Conservation (phyloP, 2,329 filamentous ascomycete genomes). For the Thielaviopsis musarum region DNA sequence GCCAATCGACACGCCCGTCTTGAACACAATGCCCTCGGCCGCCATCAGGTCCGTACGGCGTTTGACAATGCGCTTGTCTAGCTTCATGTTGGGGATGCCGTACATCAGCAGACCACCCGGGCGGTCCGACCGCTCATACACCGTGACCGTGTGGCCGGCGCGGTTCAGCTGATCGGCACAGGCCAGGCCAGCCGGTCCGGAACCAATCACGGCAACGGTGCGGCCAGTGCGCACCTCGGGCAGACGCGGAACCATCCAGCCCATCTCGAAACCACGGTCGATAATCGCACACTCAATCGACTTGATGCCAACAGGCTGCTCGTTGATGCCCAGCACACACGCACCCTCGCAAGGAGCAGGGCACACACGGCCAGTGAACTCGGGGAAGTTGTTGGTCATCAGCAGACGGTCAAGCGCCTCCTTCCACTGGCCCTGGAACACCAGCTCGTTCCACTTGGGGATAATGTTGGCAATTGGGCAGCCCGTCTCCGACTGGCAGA, state of each 20-base stretch:
- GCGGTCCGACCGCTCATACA: constrained; percentile 87
- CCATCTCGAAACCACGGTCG: constrained; percentile 92
- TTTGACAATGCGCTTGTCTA: constrained; percentile 94
- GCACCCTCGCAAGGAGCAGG: constrained; percentile 93
- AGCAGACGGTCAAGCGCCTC: constrained; percentile 82
- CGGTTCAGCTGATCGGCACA: constrained; percentile 88
- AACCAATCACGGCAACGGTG: constrained; percentile 76
- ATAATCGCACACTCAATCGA: constrained; percentile 97
- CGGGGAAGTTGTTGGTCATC: constrained; percentile 97
- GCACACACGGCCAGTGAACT: constrained; percentile 94
- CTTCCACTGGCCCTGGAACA: constrained; percentile 64
- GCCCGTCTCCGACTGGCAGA: constrained; percentile 91
- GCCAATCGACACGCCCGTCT: constrained; percentile 61
- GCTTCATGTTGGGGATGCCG: constrained; percentile 98
- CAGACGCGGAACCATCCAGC: constrained; percentile 81
- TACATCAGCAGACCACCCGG: constrained; percentile 92
- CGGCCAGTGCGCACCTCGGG: constrained; percentile 74
- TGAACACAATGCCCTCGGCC: constrained; percentile 69
- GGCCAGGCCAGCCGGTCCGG: constrained; percentile 79
- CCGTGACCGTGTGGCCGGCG: constrained; percentile 71
- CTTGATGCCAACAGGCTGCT: constrained; percentile 95
- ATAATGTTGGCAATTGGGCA: constrained; percentile 97
- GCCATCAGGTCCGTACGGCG: constrained; percentile 91
- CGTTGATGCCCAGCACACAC: constrained; percentile 90
- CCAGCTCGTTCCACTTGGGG: constrained; percentile 85